These are phyloP conservation scores for Tulasnella sp. DNA, from an alignment of 768 basidiomycete genomes.

Conservation along the genomic window DNA sequence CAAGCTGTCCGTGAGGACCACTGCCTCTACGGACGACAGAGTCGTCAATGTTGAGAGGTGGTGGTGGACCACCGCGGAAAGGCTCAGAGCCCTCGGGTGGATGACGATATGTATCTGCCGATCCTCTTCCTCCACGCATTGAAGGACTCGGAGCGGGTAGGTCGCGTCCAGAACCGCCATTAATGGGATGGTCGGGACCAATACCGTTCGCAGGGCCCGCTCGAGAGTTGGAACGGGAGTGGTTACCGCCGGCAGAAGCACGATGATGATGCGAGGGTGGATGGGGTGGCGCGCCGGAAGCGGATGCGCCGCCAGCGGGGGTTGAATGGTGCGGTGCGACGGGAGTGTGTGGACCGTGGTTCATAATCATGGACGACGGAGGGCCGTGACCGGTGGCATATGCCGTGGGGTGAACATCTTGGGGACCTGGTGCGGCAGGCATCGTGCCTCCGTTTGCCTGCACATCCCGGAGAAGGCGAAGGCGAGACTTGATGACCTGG, in stretches of 20 bases:
- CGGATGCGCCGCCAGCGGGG: neutral
- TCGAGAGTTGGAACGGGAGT: neutral
- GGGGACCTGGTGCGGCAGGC: constrained; percentile 78
- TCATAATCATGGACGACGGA: constrained; percentile 14
- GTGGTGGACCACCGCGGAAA: constrained; percentile 72
- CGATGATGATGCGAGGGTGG: no score
- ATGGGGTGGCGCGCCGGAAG: constrained; percentile 5
- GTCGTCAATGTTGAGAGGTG: constrained; percentile 69
- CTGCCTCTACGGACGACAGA: neutral
- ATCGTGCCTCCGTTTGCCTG: constrained; percentile 61
- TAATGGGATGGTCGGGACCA: constrained; percentile 26
- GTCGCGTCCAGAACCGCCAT: constrained; percentile 39
- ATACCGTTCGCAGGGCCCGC: neutral
- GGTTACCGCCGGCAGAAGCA: no score
- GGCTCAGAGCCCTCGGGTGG: constrained; percentile 47
- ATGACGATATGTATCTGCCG: constrained; percentile 27
- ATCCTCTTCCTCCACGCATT: constrained; percentile 1
- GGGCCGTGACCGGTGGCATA: constrained; percentile 41
- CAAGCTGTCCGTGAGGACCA: constrained; percentile 49
- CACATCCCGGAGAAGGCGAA: constrained; percentile 66
- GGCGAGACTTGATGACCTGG: constrained; percentile 63
- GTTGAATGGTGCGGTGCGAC: neutral
- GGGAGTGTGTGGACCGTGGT: neutral
- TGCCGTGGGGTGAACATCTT: constrained; percentile 92
- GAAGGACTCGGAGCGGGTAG: constrained; percentile 32